Evolutionary conservation across 2,329 filamentous ascomycete genomes (phyloP), one percentile per base, ranked within the genome.

Genomic region (Hymenoscyphus infarciens): DNA sequence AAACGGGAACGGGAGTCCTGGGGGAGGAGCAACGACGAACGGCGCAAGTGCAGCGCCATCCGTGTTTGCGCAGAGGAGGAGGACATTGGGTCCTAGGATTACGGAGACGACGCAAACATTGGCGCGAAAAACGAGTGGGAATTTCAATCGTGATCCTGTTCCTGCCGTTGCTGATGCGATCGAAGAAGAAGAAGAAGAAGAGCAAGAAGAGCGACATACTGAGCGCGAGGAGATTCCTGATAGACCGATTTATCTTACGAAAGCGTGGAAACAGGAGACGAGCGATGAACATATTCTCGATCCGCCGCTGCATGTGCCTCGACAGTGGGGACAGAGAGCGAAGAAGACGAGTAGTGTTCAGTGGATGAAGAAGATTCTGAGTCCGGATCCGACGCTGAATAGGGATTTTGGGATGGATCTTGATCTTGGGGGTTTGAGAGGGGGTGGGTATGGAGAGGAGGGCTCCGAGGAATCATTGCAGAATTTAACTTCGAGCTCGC

Each of bases 311-410:
- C 68, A 65, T 29, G 62, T 64, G 22, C 67, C 68, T 16, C 57
- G 38, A 35, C 53, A 60, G 11, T 71, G 68, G 68, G 63, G 64
- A 2, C 56, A 56, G 15, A 64, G 61, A 63, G 60, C 67, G 27
- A 68, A 59, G 61, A 63, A 63, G 7, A 42, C 53, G 54, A 22
- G 42, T 53, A 15, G 54, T 33, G 22, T 27, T n/a, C 16, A 27
- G 25, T 70, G 64, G 66, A 63, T 68, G 42, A 57, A 57, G 31
- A 69, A 65, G 54, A 66, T 68, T 31, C 25, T 69, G n/a, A 61
- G 62, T 1, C 66, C 69, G 13, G 67, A 69, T n/a, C 33, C 38
- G 11, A 64, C 64, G 7, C 27, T 61, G 19, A 60, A 70, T 22
- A 60, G 66, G 35, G 60, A 63, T 49, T 49, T 49, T 22, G 42